Evolutionary conservation across 2,329 filamentous ascomycete genomes (phyloP).

Genomic region (Aspergillus sp.): DNA sequence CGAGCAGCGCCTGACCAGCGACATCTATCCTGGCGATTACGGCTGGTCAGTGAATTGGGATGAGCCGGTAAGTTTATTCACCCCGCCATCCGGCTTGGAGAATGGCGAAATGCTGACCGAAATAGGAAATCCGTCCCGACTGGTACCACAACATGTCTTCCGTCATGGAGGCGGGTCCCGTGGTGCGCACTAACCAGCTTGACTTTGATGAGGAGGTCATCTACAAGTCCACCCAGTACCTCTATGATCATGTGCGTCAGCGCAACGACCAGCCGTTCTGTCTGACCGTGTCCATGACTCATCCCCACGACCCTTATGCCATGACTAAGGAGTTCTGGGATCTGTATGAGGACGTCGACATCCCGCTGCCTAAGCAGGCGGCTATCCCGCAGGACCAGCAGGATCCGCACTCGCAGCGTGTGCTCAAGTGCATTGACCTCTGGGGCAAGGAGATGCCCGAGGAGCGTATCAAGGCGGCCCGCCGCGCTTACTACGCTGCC

Average conservation of each 20-base stretch:
- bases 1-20: constrained; percentile 86
- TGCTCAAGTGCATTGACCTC: constrained; percentile 83
- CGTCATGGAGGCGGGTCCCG: constrained; percentile 84
- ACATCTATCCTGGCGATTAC: constrained; percentile 93
- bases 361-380: constrained; percentile 72
- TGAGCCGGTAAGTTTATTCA: constrained; percentile 60
- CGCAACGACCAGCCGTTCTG: constrained; percentile 78
- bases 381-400: constrained; percentile 77
- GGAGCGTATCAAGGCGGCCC: constrained; percentile 81
- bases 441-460: constrained; percentile 81
- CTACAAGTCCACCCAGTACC: constrained; percentile 84
- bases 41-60: constrained; percentile 98
- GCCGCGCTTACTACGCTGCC: constrained; percentile 87
- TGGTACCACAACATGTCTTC: constrained; percentile 98
- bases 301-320: constrained; percentile 93
- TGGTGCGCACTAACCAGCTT: constrained; percentile 88
- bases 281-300: constrained; percentile 88
- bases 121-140: constrained; percentile 65
- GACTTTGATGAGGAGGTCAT: constrained; percentile 97
- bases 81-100: neutral
- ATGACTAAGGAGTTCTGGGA: constrained; percentile 96
- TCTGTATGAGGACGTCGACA: constrained; percentile 83
- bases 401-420: constrained; percentile 82
- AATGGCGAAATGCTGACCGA: constrained; percentile 14
- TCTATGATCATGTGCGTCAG: constrained; percentile 87